Conservation (phyloP, 1,284 basidiomycete species). For the Marasmius oreades region DNA sequence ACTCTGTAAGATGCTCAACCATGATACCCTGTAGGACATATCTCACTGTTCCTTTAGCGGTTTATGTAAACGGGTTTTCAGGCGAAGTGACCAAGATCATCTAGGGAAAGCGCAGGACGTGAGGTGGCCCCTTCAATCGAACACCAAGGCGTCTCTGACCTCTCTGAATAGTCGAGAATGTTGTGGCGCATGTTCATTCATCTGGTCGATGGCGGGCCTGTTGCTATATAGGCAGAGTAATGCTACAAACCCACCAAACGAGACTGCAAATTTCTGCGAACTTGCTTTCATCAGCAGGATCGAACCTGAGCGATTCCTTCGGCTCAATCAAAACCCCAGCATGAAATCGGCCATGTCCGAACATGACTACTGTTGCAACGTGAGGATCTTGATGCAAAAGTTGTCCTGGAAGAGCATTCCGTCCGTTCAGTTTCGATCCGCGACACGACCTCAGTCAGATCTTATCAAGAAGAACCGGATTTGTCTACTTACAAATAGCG, state of each 20-base stretch:
- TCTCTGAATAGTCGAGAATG: conserved; percentile 39
- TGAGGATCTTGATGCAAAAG: conserved; percentile 24
- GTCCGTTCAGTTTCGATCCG: neutral
- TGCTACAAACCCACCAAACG: conserved; percentile 23
- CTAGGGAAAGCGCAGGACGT: conserved; percentile 14
- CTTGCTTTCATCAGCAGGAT: conserved; percentile 19
- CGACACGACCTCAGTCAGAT: neutral
- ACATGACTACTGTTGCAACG: conserved; percentile 25
- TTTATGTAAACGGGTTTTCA: conserved; percentile 31
- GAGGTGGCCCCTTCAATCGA: neutral
- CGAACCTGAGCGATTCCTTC: conserved; percentile 20
- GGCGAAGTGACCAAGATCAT: conserved; percentile 32
- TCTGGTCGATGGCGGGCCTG: conserved; percentile 33
- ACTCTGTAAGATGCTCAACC: neutral
- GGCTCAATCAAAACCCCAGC: conserved; percentile 30
- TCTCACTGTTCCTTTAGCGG: conserved; percentile 28
- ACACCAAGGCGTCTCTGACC: conserved; percentile 13
- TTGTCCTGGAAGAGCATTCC: conserved; percentile 17
- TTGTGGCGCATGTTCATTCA: conserved; percentile 37
- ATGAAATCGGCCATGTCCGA: conserved; percentile 28
- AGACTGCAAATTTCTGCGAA: conserved; percentile 18
- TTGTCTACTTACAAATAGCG: conserved; percentile 27
- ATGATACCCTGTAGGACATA: neutral
- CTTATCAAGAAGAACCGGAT: conserved; percentile 34
- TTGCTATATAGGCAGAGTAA: neutral